A percentile compares a stretch with the other conserved stretches of the same genome.
phyloP scores from a whole-genome alignment of 2,329 filamentous ascomycete genomes.

The Cladosporium sp. region DNA sequence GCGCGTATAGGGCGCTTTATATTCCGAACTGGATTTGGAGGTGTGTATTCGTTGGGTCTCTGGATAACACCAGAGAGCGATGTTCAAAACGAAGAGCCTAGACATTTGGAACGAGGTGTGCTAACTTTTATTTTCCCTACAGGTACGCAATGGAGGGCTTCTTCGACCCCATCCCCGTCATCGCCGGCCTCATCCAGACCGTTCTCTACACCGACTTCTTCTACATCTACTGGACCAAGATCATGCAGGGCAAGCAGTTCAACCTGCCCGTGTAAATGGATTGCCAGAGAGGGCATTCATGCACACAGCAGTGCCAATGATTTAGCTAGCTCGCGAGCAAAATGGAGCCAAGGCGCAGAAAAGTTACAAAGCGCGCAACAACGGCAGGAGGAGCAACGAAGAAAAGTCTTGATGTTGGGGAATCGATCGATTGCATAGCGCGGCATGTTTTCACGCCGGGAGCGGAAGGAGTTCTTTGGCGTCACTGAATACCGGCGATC shows the following conservation, averaged over 20 bases:
- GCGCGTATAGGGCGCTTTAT: conserved; percentile 87
- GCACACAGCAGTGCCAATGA: background rate
- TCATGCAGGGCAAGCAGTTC: conserved; percentile 56
- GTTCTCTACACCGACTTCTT: conserved; percentile 98
- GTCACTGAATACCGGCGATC: background rate
- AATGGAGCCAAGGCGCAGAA: background rate
- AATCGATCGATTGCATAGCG: conserved; percentile 4
- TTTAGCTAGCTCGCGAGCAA: background rate
- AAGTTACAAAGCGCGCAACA: no score
- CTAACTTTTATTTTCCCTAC: background rate
- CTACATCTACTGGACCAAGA: conserved; percentile 98
- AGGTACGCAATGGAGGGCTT: conserved; percentile 77
- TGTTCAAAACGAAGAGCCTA: background rate
- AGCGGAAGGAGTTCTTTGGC: conserved; percentile 10
- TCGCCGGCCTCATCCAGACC: conserved; percentile 90
- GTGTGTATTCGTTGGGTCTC: background rate
- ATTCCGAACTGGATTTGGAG: conserved; percentile 97
- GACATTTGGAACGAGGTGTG: background rate
- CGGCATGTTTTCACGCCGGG: background rate
- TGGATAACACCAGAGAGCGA: no score
- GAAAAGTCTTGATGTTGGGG: conserved; percentile 6
- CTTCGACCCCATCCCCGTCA: conserved; percentile 82
- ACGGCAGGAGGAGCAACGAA: background rate
- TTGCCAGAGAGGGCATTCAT: background rate
- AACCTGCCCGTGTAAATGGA: conserved; percentile 51